Percentiles rank a stretch among this genome's conserved stretches.
Evolutionary conservation across 805 yeast genomes (phyloP).

Genomic region (Candida gorgasii): DNA sequence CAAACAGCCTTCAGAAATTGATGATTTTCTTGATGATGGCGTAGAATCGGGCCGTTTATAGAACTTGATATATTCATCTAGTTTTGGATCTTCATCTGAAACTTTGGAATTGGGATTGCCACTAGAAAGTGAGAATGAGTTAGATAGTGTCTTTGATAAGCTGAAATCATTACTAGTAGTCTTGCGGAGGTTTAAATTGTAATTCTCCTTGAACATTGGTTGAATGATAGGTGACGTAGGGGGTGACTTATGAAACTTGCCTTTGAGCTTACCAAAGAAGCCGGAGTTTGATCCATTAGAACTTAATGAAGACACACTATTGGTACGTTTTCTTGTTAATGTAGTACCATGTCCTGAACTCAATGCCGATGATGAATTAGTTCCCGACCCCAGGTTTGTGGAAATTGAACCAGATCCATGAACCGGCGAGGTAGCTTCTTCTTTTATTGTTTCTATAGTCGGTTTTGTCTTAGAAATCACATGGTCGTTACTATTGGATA

Average conservation of each 20-base stretch:
- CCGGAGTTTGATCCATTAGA: conserved; percentile 16
- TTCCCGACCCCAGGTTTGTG: background rate
- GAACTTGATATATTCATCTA: conserved; percentile 38
- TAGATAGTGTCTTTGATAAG: conserved; percentile 8
- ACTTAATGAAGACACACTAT: conserved; percentile 9
- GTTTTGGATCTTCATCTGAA: conserved; percentile 27
- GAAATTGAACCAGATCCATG: background rate
- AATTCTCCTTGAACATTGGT: conserved; percentile 15
- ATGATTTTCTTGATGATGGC: conserved; percentile 18
- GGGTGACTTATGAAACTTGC: conserved; percentile 26
- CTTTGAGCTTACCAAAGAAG: conserved; percentile 38
- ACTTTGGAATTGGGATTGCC: background rate
- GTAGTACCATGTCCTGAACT: background rate
- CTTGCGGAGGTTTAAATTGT: conserved; percentile 13
- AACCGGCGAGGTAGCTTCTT: conserved; percentile 16
- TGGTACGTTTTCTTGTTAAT: conserved; percentile 9
- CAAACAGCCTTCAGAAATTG: conserved; percentile 12
- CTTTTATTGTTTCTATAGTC: conserved; percentile 24
- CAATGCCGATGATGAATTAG: background rate
- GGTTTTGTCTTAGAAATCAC: conserved; percentile 34
- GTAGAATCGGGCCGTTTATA: conserved; percentile 27
- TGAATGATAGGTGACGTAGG: conserved; percentile 13
- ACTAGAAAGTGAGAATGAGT: background rate
- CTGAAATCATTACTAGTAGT: conserved; percentile 5
- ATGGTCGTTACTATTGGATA: conserved; percentile 35